Base-by-base conservation (phyloP, 2,329 filamentous ascomycete genomes). In the Fusarium foetens region DNA sequence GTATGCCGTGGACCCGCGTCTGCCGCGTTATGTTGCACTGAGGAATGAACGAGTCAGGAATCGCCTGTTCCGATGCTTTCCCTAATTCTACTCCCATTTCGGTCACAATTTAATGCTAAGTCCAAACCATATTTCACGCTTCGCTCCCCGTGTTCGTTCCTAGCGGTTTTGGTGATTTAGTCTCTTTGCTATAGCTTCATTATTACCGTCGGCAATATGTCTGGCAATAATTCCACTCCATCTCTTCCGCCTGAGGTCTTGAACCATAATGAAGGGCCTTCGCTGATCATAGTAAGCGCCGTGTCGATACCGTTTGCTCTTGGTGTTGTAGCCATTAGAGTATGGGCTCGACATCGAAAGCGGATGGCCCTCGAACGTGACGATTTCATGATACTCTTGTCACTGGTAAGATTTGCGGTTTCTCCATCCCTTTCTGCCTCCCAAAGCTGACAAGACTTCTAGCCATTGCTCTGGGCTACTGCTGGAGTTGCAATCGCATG, bases 281-380 rank as follows among this genome's bases (percentile, higher is more conserved):
- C 59, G 1, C 41, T 62, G 0, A 36, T 62, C 1, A 38, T 58
- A 4, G 59, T 58, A 0, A 62, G 59, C 25, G 41, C 59, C 0
- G 35, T 62, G 0, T 38, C 52, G 2, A 66, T 66, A 6, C 61
- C 61, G 2, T 58, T 59, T 0, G 21, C 45, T 0, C 48, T 58
- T 0, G 25, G 33, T 1, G 31, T 53, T 3, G 64, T 67, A 2
- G 61, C 23, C 4, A 41, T 42, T 1, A 36, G 61, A 6, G 16
- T 67, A 19, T 67, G 52, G 64, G 46, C 52, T 4, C 48, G 64
- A 1, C 42, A 58, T 3, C 45, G 53, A 8, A 66, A 67, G 8
- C 46, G 29, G 1, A 39, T 66, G n/a, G 4, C 35, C 1, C 54
- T 66, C 5, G 41, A 31, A 5, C 29, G 42, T 27, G 61, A 67